Evolutionary conservation across 306 rosid species (phyloP), one percentile per base, ranked within the genome.

Genomic region (Quillaja saponaria): DNA sequence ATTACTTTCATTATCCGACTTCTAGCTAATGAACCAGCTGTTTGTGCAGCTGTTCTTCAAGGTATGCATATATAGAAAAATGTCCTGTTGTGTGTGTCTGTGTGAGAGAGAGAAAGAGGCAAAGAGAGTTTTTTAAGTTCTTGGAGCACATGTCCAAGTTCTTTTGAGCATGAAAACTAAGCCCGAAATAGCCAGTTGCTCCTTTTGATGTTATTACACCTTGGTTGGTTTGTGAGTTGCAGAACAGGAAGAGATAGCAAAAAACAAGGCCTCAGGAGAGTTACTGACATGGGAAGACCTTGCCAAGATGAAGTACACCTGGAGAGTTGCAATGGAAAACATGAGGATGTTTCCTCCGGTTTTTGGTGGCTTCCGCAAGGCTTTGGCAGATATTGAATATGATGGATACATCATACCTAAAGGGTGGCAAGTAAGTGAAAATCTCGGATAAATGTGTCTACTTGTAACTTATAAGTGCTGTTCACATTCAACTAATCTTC

Each of bases 371-470:
- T 81, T 87, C 71, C 76, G 86, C 56, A 77, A 49, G 50, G 86
- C 89, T 8, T 2, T 59, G 10, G 59, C 71, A 74, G 95, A 83
- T 61, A 72, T 84, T 28, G 85, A 91, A 51, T 87, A 63, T 10
- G 82, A 50, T 41, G 95, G 83, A 38, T 85, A 83, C 67, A 49
- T 73, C 35, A 85, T 91, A 47, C 97, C 95, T 4, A 80, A 87
- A 76, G 97, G 96, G 58, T 91, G 96, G 97, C 96, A 85, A 64
- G 97, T 91, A 68, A 71, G 78, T 73, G 31, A 25, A 25, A 25
- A 25, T 25, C 31, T 1, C 31, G 4, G 3, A 25, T 53, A 21
- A 25, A 6, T 5, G 25, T 25, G 3, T 40, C 14, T 1, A 13
- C 17, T 11, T 59, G 1, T 28, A 25, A 10, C 20, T 17, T n/a